Base-by-base conservation (phyloP, 768 basidiomycete genomes). In the Kwoniella dejecticola region DNA sequence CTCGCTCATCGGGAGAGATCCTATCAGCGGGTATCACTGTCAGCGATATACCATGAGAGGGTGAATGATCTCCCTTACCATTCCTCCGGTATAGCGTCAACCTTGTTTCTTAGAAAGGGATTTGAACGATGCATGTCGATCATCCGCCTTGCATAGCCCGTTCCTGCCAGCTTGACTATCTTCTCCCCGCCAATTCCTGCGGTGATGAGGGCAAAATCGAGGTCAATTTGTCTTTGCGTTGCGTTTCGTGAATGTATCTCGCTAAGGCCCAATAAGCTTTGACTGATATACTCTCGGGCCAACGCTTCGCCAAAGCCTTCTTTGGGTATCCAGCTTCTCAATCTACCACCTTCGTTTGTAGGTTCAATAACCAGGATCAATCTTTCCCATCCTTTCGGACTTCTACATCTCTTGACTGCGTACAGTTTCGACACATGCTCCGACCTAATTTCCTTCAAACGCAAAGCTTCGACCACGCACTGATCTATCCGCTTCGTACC, bases 91-190 rank as follows among this genome's bases (percentile, higher is more conserved):
- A 80, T 70, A 27, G 48, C 67, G 24, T 70, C 67, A 24, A 81
- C 77, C 15, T 64, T 53, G 29, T 59, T 62, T 19, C 69, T 62
- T 2, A 74, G 78, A 67, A 95, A 90, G 0, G 87, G 85, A 68
- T 96, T 91, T 2, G 93, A 95, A 17, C 86, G 83, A 70, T 95
- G 88, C 30, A 93, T 80, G 72, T 95, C 91, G 24, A 87, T 81
- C 30, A 97, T 81, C 0, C 84, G 84, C 4, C 86, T 85, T 65
- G 87, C 83, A 74, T 87, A 96, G 15, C 83, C 85, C 2, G 86
- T 86, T 65, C 87, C 87, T 19, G 86, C 84, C 2, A 96, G 78
- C 74, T 92, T 93, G 72, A 91, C 83, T 19, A 84, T 79, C 10
- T 84, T 80, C 30, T 84, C 84, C 4, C 82, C 79, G 1, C 80